Evolutionary conservation across 192 early-diverging fungal genomes (phyloP).

Genomic region (Mortierella antarctica): DNA sequence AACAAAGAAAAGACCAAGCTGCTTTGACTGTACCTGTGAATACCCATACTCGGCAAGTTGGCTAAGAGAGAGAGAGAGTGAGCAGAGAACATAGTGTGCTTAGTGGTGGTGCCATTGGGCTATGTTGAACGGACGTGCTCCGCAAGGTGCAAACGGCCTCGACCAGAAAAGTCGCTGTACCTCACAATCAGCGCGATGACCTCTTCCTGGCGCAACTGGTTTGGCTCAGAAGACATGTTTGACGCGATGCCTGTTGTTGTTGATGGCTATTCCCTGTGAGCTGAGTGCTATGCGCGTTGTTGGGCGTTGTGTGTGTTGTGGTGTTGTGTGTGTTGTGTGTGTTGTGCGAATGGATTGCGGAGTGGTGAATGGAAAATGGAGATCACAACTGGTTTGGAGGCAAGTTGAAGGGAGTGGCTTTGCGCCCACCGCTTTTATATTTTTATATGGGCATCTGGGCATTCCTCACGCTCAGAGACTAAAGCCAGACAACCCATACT

Average conservation of each 20-base stretch:
- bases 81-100: not conserved
- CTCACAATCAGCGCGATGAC: slow-evolving; percentile 44
- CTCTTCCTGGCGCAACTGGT: slow-evolving; percentile 43
- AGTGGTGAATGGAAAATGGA: no score
- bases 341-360: no score
- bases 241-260: not conserved
- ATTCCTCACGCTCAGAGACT: not conserved
- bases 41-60: slow-evolving; percentile 59
- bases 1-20: not conserved
- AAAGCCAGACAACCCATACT: no score
- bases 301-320: no score
- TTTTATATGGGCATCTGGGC: not conserved
- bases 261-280: not conserved
- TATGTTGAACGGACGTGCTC: not conserved
- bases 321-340: no score
- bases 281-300: no score
- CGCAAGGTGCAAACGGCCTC: not conserved
- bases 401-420: no score
- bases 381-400: no score
- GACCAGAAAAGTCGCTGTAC: not conserved
- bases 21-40: slow-evolving; percentile 26
- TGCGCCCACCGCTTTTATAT: no score
- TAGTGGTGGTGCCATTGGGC: not conserved
- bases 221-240: slow-evolving; percentile 27
- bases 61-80: slow-evolving; percentile 11